A percentile compares a stretch with the other conserved stretches of the same genome.
Conservation (phyloP, 2,329 filamentous ascomycete genomes). For the Coniella vitis region DNA sequence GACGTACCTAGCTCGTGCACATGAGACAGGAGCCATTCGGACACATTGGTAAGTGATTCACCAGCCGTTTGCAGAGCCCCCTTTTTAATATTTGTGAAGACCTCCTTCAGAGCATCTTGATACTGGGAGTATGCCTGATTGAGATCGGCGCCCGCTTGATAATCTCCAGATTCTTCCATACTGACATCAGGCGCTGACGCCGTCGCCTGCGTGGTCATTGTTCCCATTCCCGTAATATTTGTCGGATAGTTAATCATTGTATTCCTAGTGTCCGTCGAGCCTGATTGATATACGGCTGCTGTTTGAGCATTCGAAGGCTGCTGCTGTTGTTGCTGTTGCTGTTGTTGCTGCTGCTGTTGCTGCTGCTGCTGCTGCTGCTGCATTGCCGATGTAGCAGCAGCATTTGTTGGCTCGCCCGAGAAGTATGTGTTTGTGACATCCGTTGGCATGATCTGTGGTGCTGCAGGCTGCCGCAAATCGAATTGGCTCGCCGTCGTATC, state of each 20-base stretch:
- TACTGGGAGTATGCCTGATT: slow-evolving; percentile 65
- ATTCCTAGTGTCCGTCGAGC: slow-evolving; percentile 42
- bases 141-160: slow-evolving; percentile 46
- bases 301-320: slow-evolving; percentile 39
- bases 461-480: slow-evolving; percentile 67
- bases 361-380: slow-evolving; percentile 34
- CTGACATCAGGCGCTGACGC: slow-evolving; percentile 37
- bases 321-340: too few relatives aligned
- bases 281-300: slow-evolving; percentile 60
- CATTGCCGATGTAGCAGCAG: slow-evolving; percentile 49
- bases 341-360: too few relatives aligned
- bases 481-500: slow-evolving; percentile 66
- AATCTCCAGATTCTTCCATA: slow-evolving; percentile 50
- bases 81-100: slow-evolving; percentile 64
- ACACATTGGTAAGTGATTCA: slow-evolving; percentile 45
- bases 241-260: slow-evolving; percentile 49
- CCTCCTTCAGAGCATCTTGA: slow-evolving; percentile 53
- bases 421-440: slow-evolving; percentile 70
- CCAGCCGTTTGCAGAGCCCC: slow-evolving; percentile 44
- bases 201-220: slow-evolving; percentile 34
- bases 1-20: slow-evolving; percentile 48
- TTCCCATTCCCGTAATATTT: slow-evolving; percentile 39
- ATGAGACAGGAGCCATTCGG: slow-evolving; percentile 49
- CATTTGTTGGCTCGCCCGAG: slow-evolving; percentile 56
- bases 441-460: slow-evolving; percentile 65